Percentiles rank a stretch among this genome's conserved stretches.
These are phyloP conservation scores for Apiotrichum montevideense DNA, from an alignment of 1,284 basidiomycete genomes.

Conservation along the genomic window DNA sequence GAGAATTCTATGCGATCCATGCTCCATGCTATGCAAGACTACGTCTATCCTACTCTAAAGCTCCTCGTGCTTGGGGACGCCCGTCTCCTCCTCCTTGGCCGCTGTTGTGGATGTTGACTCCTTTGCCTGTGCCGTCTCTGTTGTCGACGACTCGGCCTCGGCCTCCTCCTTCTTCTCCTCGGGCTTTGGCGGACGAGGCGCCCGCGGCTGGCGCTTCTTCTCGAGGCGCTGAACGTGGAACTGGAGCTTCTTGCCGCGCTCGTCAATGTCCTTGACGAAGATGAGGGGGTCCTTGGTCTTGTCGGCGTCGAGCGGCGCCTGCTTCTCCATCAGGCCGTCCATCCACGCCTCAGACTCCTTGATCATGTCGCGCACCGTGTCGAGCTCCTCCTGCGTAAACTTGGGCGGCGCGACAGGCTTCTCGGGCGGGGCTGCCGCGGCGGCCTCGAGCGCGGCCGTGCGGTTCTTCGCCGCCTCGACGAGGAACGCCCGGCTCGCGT, in stretches of 20 bases:
- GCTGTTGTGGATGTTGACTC: not conserved
- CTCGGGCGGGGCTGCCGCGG: conserved; percentile 25
- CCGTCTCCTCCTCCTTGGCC: not conserved
- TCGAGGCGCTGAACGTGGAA: conserved; percentile 51
- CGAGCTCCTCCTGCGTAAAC: conserved; percentile 76
- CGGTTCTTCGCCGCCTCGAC: conserved; percentile 62
- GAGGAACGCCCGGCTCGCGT: conserved; percentile 65
- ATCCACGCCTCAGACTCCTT: conserved; percentile 76
- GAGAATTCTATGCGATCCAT: no score
- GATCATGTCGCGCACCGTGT: conserved; percentile 63
- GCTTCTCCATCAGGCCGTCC: conserved; percentile 67
- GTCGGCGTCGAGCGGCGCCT: conserved; percentile 61
- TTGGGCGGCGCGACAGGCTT: conserved; percentile 58
- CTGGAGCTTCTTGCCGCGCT: conserved; percentile 70
- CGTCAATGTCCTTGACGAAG: conserved; percentile 72
- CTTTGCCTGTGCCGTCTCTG: not conserved
- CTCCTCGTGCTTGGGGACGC: conserved; percentile 5
- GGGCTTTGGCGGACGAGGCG: conserved; percentile 6
- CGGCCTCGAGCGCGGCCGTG: conserved; percentile 53
- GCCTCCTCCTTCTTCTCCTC: not conserved
- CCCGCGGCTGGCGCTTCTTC: conserved; percentile 9
- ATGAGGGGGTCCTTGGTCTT: conserved; percentile 67
- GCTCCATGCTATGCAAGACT: not conserved
- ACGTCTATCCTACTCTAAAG: conserved; percentile 3
- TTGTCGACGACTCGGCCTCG: not conserved